A percentile compares a stretch with the other conserved stretches of the same genome.
Evolutionary conservation across 306 rosid species (phyloP).

Genomic region (Pyrus betulifolia): DNA sequence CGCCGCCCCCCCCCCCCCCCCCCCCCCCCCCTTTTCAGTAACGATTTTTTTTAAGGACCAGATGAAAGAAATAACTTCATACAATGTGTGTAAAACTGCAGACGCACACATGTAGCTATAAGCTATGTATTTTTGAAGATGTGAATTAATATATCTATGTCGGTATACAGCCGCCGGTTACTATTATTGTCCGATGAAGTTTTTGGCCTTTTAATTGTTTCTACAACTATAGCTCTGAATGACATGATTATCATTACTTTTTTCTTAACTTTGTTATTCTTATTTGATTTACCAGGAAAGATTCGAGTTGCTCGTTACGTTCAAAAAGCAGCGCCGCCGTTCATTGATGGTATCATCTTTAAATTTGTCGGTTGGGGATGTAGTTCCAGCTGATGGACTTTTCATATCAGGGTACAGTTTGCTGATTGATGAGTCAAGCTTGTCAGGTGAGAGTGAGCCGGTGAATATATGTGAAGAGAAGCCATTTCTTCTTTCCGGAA

Average conservation of each 20-base stretch:
- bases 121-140: background rate
- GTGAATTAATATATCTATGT: background rate
- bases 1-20: no score
- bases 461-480: constrained; percentile 40
- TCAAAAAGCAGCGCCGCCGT: constrained; percentile 85
- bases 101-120: background rate
- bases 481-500: constrained; percentile 91
- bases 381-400: constrained; percentile 94
- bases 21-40: no score
- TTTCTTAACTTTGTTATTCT: constrained; percentile 11
- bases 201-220: background rate
- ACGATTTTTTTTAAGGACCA: background rate
- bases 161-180: background rate
- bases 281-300: constrained; percentile 52
- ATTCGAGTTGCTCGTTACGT: constrained; percentile 80
- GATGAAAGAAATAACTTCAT: background rate
- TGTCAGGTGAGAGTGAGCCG: constrained; percentile 97
- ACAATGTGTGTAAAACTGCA: background rate
- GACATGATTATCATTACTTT: background rate
- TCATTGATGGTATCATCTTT: constrained; percentile 66
- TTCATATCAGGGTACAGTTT: constrained; percentile 65
- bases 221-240: background rate
- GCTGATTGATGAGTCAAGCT: constrained; percentile 80
- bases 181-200: background rate
- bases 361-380: constrained; percentile 70